These are phyloP conservation scores for Ceratocystis ficicola DNA, from an alignment of 2,329 filamentous ascomycete species.

Conservation along the genomic window DNA sequence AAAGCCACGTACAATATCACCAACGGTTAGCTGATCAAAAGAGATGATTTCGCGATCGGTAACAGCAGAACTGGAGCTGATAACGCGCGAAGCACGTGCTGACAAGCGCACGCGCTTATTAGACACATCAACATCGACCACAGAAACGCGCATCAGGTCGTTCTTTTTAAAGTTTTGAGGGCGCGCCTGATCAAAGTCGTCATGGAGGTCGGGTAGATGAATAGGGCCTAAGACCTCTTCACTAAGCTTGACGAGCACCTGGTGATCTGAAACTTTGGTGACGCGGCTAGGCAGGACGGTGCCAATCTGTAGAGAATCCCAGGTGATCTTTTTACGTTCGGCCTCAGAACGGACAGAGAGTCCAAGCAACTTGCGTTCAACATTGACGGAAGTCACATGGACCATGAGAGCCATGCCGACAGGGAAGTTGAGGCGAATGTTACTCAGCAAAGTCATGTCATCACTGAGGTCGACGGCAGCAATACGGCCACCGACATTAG, in stretches of 20 bases:
- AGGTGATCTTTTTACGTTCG: conserved; percentile 41
- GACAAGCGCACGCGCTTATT: conserved; percentile 82
- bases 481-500: conserved; percentile 74
- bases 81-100: conserved; percentile 70
- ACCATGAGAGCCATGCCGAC: conserved; percentile 79
- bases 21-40: conserved; percentile 57
- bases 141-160: conserved; percentile 75
- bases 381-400: conserved; percentile 62
- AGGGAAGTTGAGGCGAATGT: conserved; percentile 71
- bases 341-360: conserved; percentile 40
- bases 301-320: conserved; percentile 61
- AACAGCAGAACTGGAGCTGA: conserved; percentile 62
- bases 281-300: conserved; percentile 74
- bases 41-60: conserved; percentile 68
- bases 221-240: conserved; percentile 68
- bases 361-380: conserved; percentile 63
- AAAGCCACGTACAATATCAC: conserved; percentile 79
- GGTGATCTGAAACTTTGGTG: conserved; percentile 72
- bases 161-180: conserved; percentile 67
- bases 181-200: conserved; percentile 74
- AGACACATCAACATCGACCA: conserved; percentile 63
- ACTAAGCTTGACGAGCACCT: conserved; percentile 74
- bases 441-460: conserved; percentile 64
- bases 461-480: conserved; percentile 74
- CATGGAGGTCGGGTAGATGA: conserved; percentile 68